Evolutionary conservation across 257 asterid genomes (phyloP).

Genomic region (Lavandula angustifolia): DNA sequence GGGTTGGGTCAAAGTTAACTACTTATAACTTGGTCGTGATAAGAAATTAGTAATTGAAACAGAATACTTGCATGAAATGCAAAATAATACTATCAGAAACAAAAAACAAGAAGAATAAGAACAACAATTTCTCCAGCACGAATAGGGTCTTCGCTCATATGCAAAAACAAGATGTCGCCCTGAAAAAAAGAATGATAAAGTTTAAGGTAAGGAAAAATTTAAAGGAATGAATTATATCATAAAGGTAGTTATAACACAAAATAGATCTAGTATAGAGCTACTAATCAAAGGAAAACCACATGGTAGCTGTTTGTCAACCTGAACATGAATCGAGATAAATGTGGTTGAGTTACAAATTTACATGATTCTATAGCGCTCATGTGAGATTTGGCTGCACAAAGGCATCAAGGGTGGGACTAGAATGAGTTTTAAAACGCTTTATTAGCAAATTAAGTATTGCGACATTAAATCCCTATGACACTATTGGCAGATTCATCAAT

Average conservation of each 20-base stretch:
- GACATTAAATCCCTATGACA: slow-evolving; percentile 1
- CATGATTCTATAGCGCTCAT: neutral
- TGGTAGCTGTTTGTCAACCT: slow-evolving; percentile 18
- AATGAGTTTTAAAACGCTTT: slow-evolving; percentile 3
- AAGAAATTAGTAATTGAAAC: slow-evolving; percentile 10
- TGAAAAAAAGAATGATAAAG: slow-evolving; percentile 47
- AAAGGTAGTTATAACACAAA: neutral
- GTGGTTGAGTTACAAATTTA: neutral
- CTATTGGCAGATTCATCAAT: slow-evolving; percentile 17
- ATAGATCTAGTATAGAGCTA: neutral
- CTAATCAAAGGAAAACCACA: slow-evolving; percentile 16
- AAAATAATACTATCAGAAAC: neutral
- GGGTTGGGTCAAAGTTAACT: slow-evolving; percentile 1
- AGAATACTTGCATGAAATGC: slow-evolving; percentile 21
- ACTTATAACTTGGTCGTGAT: neutral
- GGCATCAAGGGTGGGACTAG: neutral
- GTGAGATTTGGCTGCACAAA: slow-evolving; percentile 14
- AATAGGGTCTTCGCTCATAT: slow-evolving; percentile 91
- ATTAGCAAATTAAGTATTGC: slow-evolving; percentile 10
- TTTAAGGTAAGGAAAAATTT: slow-evolving; percentile 1
- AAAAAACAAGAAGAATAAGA: too few relatives aligned
- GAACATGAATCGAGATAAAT: neutral
- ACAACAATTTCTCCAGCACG: slow-evolving; percentile 99
- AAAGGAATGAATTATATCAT: neutral
- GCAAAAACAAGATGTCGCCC: slow-evolving; percentile 99